These are phyloP conservation scores for Fusarium odoratissimum DNA, from an alignment of 2,329 filamentous ascomycete species.

Conservation along the genomic window DNA sequence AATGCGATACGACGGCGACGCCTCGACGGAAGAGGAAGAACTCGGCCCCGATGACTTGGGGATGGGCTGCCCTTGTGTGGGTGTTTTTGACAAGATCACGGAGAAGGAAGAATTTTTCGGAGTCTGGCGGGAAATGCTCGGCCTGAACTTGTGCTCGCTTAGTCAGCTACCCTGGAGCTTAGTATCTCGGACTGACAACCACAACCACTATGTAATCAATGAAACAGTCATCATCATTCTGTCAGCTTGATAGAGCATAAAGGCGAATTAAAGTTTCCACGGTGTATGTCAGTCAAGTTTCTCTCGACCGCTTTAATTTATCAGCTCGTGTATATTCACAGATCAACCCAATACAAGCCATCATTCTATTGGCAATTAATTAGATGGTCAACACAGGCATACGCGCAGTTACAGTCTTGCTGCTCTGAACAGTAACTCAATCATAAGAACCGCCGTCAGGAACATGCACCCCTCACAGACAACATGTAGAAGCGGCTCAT, in stretches of 20 bases:
- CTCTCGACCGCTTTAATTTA: no score
- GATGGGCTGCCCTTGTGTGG: conserved; percentile 47
- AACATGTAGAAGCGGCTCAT: neutral
- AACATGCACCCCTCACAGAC: neutral
- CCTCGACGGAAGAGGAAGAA: conserved; percentile 62
- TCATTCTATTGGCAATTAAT: neutral
- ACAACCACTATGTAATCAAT: neutral
- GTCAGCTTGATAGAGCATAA: neutral
- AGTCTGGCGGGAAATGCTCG: conserved; percentile 41
- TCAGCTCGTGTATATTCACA: neutral
- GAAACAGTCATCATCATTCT: neutral
- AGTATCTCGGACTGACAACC: neutral
- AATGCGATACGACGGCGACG: conserved; percentile 55
- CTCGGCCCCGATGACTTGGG: conserved; percentile 51
- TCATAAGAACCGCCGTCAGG: neutral
- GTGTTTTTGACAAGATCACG: conserved; percentile 51
- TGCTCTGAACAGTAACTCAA: neutral
- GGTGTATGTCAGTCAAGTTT: neutral
- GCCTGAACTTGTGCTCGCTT: conserved; percentile 14
- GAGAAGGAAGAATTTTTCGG: conserved; percentile 54
- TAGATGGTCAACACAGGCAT: neutral
- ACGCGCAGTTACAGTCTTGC: neutral
- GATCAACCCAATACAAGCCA: neutral
- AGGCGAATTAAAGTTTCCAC: neutral
- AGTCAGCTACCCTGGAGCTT: conserved; percentile 31